Evolutionary conservation across 2,329 filamentous ascomycete species (phyloP).

Genomic region (Epichloe festucae): DNA sequence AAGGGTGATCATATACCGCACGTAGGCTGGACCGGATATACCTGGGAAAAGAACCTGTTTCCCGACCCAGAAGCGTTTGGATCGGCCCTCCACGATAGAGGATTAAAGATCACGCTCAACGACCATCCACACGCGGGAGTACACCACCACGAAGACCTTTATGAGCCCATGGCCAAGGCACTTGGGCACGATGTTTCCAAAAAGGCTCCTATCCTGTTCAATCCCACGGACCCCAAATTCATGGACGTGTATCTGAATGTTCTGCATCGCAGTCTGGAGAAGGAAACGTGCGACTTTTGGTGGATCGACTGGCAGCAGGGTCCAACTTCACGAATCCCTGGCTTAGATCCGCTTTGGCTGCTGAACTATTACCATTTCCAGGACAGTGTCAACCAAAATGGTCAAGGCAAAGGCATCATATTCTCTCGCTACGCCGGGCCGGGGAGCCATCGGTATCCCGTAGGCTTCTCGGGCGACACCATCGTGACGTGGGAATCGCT

Average conservation of each 20-base stretch:
- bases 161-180: slow-evolving; percentile 38
- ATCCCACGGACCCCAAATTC: slow-evolving; percentile 39
- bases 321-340: slow-evolving; percentile 36
- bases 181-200: slow-evolving; percentile 36
- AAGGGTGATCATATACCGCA: slow-evolving; percentile 27
- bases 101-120: slow-evolving; percentile 43
- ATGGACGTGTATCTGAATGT: slow-evolving; percentile 45
- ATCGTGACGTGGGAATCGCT: slow-evolving; percentile 47
- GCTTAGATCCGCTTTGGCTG: slow-evolving; percentile 50
- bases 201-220: slow-evolving; percentile 40
- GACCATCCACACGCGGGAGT: slow-evolving; percentile 48
- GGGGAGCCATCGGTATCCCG: slow-evolving; percentile 49
- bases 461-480: slow-evolving; percentile 52
- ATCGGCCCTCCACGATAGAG: slow-evolving; percentile 35
- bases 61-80: slow-evolving; percentile 41
- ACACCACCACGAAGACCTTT: slow-evolving; percentile 41
- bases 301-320: slow-evolving; percentile 59
- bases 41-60: slow-evolving; percentile 26
- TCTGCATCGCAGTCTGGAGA: slow-evolving; percentile 41
- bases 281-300: slow-evolving; percentile 48
- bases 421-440: slow-evolving; percentile 50
- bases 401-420: slow-evolving; percentile 30
- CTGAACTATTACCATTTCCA: slow-evolving; percentile 52
- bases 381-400: slow-evolving; percentile 29
- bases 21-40: slow-evolving; percentile 24